Percentiles rank a stretch among this genome's conserved stretches.
Evolutionary conservation across 2,329 filamentous ascomycete genomes (phyloP).

Genomic region (Pseudocercospora musae): DNA sequence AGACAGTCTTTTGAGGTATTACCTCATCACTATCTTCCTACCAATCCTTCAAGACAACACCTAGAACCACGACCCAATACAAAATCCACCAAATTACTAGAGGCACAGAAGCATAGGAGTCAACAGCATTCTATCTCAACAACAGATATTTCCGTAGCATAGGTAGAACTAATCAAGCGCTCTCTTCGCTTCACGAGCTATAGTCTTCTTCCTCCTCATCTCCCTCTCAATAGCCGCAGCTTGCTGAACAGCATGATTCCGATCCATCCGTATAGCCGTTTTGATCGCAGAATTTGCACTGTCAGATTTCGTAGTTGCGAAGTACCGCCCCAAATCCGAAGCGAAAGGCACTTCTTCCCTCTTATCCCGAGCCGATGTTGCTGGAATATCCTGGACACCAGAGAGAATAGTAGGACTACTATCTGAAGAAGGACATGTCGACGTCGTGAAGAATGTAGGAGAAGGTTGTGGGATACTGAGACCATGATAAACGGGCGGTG

Average conservation of each 20-base stretch:
- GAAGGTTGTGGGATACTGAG: background rate
- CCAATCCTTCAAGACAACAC: background rate
- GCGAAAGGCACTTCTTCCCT: background rate
- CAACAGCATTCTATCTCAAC: background rate
- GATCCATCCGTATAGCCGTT: constrained; percentile 18
- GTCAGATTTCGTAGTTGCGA: background rate
- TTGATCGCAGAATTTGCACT: constrained; percentile 4
- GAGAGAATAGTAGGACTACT: background rate
- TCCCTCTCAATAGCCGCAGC: constrained; percentile 24
- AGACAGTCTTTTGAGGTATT: background rate
- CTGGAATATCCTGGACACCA: background rate
- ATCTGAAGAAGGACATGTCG: constrained; percentile 8
- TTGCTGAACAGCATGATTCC: constrained; percentile 21
- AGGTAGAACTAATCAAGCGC: background rate
- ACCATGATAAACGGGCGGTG: background rate
- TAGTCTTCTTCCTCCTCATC: constrained; percentile 15
- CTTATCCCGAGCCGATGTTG: background rate
- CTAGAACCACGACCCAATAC: background rate
- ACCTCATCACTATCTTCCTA: background rate
- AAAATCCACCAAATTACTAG: background rate
- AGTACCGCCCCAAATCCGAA: background rate
- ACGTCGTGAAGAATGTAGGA: constrained; percentile 16
- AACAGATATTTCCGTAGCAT: too few species aligned
- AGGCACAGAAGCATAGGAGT: background rate
- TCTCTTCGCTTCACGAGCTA: constrained; percentile 6